These are phyloP conservation scores for Huntiella abstrusa DNA, from an alignment of 2,329 filamentous ascomycete genomes.

Conservation along the genomic window DNA sequence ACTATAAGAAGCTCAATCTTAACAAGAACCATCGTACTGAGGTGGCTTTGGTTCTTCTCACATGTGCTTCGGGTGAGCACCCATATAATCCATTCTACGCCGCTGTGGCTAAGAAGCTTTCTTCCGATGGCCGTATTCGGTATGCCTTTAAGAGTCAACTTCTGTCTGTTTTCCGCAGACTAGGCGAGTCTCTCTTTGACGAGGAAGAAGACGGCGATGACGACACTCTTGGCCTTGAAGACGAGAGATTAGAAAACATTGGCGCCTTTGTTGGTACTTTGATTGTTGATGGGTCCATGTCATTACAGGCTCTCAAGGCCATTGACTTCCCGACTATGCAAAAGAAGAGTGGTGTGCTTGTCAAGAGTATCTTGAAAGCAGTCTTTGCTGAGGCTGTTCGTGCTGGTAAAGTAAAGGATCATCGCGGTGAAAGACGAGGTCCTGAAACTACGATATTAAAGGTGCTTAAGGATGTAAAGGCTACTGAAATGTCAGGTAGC, in stretches of 20 bases:
- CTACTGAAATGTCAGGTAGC: constrained; percentile 51
- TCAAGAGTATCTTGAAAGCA: constrained; percentile 63
- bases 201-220: constrained; percentile 40
- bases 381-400: constrained; percentile 45
- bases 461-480: constrained; percentile 45
- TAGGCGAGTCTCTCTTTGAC: constrained; percentile 64
- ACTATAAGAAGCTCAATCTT: constrained; percentile 62
- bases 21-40: constrained; percentile 76
- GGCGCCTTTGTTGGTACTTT: constrained; percentile 36
- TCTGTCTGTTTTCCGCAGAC: constrained; percentile 66
- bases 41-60: constrained; percentile 70
- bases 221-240: constrained; percentile 27
- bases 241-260: constrained; percentile 31
- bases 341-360: constrained; percentile 55
- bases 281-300: constrained; percentile 26
- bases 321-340: constrained; percentile 66
- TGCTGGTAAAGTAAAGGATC: constrained; percentile 26
- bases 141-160: constrained; percentile 77
- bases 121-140: constrained; percentile 52
- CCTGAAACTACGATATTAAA: constrained; percentile 38
- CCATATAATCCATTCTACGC: constrained; percentile 89
- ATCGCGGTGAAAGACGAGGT: not conserved
- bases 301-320: constrained; percentile 38
- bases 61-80: constrained; percentile 67
- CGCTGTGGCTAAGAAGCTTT: constrained; percentile 61